Percentiles rank a stretch among this genome's conserved stretches.
Evolutionary conservation across 768 basidiomycete genomes (phyloP).

Genomic region (Melanogaster broomeanus): DNA sequence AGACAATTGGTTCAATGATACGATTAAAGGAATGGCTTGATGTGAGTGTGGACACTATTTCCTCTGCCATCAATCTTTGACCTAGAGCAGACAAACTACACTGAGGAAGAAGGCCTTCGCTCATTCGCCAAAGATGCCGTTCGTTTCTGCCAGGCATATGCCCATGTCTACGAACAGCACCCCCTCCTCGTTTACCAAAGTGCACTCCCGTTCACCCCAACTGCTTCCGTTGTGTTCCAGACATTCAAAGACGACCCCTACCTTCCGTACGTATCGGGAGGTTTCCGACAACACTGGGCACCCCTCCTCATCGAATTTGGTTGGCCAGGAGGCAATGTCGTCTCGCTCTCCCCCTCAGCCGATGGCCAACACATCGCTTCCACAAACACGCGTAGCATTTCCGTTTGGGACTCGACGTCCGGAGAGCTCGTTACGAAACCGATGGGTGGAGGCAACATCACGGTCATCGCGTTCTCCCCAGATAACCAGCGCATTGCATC

Average conservation of each 20-base stretch:
- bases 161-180: conserved; percentile 32
- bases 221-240: conserved; percentile 22
- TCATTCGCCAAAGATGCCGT: conserved; percentile 26
- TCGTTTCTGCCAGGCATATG: conserved; percentile 34
- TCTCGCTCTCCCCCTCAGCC: conserved; percentile 23
- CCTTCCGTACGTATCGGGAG: conserved; percentile 25
- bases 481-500: conserved; percentile 26
- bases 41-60: conserved; percentile 9
- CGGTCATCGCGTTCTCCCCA: conserved; percentile 29
- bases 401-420: conserved; percentile 28
- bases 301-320: conserved; percentile 33
- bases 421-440: conserved; percentile 25
- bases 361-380: conserved; percentile 33
- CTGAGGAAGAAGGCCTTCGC: conserved; percentile 15
- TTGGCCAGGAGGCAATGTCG: conserved; percentile 11
- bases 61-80: neutral
- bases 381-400: conserved; percentile 18
- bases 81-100: conserved; percentile 11
- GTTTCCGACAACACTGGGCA: conserved; percentile 32
- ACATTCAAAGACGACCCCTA: conserved; percentile 27
- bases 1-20: conserved; percentile 29
- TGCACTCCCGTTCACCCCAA: conserved; percentile 34
- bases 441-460: conserved; percentile 16
- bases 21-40: conserved; percentile 28
- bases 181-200: conserved; percentile 33